These are phyloP conservation scores for Termitomyces sp. DNA, from an alignment of 768 basidiomycete species.

Conservation along the genomic window DNA sequence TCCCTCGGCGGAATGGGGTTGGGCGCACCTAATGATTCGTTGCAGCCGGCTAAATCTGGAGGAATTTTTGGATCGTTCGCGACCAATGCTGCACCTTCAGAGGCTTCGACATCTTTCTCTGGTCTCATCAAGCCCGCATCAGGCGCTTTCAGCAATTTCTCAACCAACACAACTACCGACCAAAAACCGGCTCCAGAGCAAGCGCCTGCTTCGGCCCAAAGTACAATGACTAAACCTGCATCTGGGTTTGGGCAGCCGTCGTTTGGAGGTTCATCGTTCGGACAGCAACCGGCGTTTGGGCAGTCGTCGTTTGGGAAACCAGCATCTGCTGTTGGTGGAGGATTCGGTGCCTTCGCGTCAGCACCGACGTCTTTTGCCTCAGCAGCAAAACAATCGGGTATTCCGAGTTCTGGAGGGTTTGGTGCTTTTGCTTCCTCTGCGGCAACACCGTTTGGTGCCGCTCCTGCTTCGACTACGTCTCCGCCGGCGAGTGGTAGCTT, in stretches of 20 bases:
- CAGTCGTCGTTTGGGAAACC: constrained; percentile 36
- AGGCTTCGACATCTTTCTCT: constrained; percentile 21
- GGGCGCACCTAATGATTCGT: constrained; percentile 23
- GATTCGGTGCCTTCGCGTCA: constrained; percentile 30
- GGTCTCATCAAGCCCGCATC: constrained; percentile 35
- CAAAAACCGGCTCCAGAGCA: constrained; percentile 5
- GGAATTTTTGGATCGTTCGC: constrained; percentile 38
- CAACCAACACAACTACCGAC: constrained; percentile 4
- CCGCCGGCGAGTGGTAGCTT: constrained; percentile 15
- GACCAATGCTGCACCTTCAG: constrained; percentile 12
- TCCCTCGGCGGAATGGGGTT: constrained; percentile 27
- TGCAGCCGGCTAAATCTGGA: constrained; percentile 25
- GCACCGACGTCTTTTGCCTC: constrained; percentile 11
- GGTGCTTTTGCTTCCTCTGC: constrained; percentile 20
- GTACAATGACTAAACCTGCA: constrained; percentile 2
- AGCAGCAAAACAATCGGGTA: background rate
- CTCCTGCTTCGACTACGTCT: constrained; percentile 7
- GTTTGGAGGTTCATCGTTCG: constrained; percentile 20
- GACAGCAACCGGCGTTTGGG: constrained; percentile 29
- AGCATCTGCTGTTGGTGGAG: constrained; percentile 22
- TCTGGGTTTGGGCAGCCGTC: constrained; percentile 21
- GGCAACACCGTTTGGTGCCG: constrained; percentile 26
- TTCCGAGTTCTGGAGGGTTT: constrained; percentile 18
- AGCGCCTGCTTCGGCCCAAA: constrained; percentile 2
- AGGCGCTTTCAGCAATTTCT: constrained; percentile 40